Evolutionary conservation across 441 rosid genomes (phyloP).

Genomic region (Adansonia madagascariensis): DNA sequence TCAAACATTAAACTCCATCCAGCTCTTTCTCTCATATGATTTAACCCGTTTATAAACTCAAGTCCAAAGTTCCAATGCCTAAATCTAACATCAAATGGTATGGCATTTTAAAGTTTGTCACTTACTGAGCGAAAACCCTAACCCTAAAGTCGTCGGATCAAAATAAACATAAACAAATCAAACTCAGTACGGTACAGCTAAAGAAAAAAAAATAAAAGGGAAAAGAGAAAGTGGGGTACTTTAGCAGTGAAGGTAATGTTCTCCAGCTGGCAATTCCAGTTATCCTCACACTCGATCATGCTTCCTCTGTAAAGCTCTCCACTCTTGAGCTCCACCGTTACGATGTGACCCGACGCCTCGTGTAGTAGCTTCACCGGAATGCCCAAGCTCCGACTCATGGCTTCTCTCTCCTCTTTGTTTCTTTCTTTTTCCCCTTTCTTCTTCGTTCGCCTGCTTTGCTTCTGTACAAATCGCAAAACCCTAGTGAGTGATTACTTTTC

Average conservation of each 20-base stretch:
- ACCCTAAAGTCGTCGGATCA: constrained; percentile 10
- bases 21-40: neutral
- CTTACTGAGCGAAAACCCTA: neutral
- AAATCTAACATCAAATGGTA: constrained; percentile 15
- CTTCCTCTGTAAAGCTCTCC: constrained; percentile 97
- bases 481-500: constrained; percentile 37
- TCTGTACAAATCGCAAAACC: constrained; percentile 44
- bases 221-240: constrained; percentile 40
- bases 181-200: neutral
- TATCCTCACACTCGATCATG: constrained; percentile 97
- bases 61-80: neutral
- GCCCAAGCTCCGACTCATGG: constrained; percentile 95
- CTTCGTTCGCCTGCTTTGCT: neutral
- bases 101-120: neutral
- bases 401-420: constrained; percentile 3
- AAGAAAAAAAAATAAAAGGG: neutral
- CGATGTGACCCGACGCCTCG: constrained; percentile 94
- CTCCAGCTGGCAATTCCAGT: constrained; percentile 99
- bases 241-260: constrained; percentile 88
- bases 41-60: neutral
- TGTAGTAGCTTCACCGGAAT: constrained; percentile 96
- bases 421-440: neutral
- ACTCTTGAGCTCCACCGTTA: constrained; percentile 95
- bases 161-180: neutral
- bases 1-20: neutral